Conservation (phyloP, 2,329 filamentous ascomycete species). For the Fusarium sp. region DNA sequence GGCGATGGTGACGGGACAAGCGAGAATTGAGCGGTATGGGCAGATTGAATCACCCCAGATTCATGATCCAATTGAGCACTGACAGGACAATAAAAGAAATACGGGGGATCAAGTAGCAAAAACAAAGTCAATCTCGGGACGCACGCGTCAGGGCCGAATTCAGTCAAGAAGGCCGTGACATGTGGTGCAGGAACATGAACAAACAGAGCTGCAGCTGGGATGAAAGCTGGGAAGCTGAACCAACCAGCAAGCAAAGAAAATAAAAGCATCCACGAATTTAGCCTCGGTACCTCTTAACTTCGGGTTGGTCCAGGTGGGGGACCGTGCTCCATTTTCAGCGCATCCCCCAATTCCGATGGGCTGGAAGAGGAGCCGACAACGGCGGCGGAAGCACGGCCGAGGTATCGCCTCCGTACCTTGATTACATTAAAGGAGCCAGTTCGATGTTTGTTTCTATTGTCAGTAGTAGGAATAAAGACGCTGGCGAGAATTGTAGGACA, state of each 20-base stretch:
- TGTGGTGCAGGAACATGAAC: slow-evolving; percentile 42
- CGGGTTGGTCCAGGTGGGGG: slow-evolving; percentile 37
- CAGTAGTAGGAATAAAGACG: background rate
- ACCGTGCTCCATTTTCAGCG: slow-evolving; percentile 29
- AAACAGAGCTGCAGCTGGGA: slow-evolving; percentile 28
- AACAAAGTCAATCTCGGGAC: slow-evolving; percentile 35
- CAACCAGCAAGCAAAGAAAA: slow-evolving; percentile 27
- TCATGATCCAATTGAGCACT: slow-evolving; percentile 40
- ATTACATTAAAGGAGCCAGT: slow-evolving; percentile 4
- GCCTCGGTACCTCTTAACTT: slow-evolving; percentile 45
- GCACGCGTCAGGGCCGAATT: slow-evolving; percentile 49
- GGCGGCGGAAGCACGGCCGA: slow-evolving; percentile 40
- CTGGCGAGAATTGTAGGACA: background rate
- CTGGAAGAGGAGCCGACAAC: slow-evolving; percentile 36
- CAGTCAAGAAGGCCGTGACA: slow-evolving; percentile 46
- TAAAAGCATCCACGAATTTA: slow-evolving; percentile 41
- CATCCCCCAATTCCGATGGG: slow-evolving; percentile 23
- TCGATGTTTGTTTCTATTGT: background rate
- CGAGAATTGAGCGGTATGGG: slow-evolving; percentile 24
- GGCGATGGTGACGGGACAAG: slow-evolving; percentile 16
- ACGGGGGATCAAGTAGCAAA: slow-evolving; percentile 26
- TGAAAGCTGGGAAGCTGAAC: slow-evolving; percentile 28
- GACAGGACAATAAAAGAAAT: slow-evolving; percentile 26
- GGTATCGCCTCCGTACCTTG: slow-evolving; percentile 33
- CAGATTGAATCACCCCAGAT: slow-evolving; percentile 43